Base-by-base conservation (phyloP, 2,329 filamentous ascomycete genomes). In the Scedosporium minutisporum region DNA sequence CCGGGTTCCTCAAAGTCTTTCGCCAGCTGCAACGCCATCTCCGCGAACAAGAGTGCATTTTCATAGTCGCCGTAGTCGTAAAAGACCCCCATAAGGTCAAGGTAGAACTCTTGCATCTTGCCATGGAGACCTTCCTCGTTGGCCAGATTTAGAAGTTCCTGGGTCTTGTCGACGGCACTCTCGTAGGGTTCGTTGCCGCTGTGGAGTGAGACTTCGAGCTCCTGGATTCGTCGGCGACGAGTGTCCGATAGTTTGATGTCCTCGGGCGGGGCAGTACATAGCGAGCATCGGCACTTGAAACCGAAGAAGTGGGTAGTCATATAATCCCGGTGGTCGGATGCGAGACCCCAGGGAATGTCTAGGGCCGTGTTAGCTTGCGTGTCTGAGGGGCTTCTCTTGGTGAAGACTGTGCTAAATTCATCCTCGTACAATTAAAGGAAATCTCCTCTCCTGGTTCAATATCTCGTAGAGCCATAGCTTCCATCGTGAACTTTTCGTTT, bases 181-280 rank as follows among this genome's bases (percentile, higher is more conserved):
- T 58, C 55, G 55, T 58, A 58, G 55, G 25, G 23, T 23, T 58
- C 25, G 27, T 33, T n/a, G 27, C 27, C 55, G 14, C 27, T 41
- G 14, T 58, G 27, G 25, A 58, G 55, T 10, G 23, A n/a, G 27
- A n/a, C 33, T 38, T 69, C 67, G 57, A 70, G 55, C 51, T 60
- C 58, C 23, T 65, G 65, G 46, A 71, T 69, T 62, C 70, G 69
- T 21, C 55, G 48, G 12, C 68, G 66, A 10, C 69, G 68, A 63
- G 66, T 68, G 58, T 72, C 71, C n/a, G 69, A 71, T 1, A 65
- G 67, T 9, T 68, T 77, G n/a, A 67, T 60, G 16, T 68, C 69
- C 1, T 66, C 65, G 44, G 67, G 66, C 0, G 69, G 67, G 41
- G 67, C 68, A 10, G 65, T 65, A 61, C 71, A 72, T 7, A 71